Percentiles rank a stretch among this genome's conserved stretches.
These are phyloP conservation scores for Sporothrix brasiliensis DNA, from an alignment of 2,329 filamentous ascomycete genomes.

Conservation along the genomic window DNA sequence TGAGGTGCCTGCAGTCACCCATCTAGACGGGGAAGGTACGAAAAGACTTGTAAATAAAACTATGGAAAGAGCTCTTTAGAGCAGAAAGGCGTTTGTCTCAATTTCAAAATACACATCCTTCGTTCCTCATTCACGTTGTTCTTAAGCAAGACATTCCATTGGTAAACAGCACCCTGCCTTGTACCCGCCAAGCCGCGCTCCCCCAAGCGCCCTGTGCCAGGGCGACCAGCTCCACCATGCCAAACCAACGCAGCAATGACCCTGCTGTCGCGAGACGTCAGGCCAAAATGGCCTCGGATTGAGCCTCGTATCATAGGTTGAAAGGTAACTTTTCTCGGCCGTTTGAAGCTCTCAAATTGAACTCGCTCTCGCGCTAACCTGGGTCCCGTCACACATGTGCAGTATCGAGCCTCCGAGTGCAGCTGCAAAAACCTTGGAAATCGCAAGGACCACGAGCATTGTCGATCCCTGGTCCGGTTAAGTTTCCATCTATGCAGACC, in stretches of 20 bases:
- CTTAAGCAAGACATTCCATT: slow-evolving; percentile 4
- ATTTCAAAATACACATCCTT: background rate
- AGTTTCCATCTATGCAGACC: background rate
- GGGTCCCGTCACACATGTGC: slow-evolving; percentile 4
- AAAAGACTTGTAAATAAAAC: background rate
- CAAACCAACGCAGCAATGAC: slow-evolving; percentile 9
- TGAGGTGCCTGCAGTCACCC: background rate
- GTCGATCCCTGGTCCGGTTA: slow-evolving; percentile 29
- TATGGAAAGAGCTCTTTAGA: slow-evolving; percentile 13
- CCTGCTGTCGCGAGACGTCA: slow-evolving; percentile 7
- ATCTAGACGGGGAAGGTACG: slow-evolving; percentile 13
- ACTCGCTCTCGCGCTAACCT: background rate
- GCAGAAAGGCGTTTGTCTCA: background rate
- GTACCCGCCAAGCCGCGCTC: slow-evolving; percentile 6
- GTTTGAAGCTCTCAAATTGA: background rate
- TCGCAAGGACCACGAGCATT: slow-evolving; percentile 26
- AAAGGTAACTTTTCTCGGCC: background rate
- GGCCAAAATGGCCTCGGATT: background rate
- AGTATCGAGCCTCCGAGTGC: background rate
- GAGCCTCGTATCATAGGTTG: background rate
- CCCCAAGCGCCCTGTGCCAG: background rate
- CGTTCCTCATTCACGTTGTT: background rate
- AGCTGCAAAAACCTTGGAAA: slow-evolving; percentile 30
- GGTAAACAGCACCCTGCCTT: slow-evolving; percentile 11
- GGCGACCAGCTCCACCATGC: slow-evolving; percentile 15